These are phyloP conservation scores for Leishmania major DNA, from an alignment of 208 protist species.

Conservation along the genomic window DNA sequence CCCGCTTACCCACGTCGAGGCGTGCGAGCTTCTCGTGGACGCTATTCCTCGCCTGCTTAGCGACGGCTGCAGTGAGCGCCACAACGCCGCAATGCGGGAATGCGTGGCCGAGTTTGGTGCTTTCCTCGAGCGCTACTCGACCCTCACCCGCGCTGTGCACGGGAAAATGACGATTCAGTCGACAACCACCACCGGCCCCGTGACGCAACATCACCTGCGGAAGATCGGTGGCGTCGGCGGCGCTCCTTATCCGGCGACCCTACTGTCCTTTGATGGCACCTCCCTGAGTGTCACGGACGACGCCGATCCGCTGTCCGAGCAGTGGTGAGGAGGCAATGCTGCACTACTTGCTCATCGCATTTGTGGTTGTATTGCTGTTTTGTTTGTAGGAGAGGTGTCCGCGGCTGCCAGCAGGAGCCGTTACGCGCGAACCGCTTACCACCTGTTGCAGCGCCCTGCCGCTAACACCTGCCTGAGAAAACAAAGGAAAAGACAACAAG, in stretches of 20 bases:
- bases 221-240: slow-evolving; percentile 55
- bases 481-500: neutral
- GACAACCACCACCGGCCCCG: slow-evolving; percentile 42
- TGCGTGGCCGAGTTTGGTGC: slow-evolving; percentile 58
- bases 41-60: slow-evolving; percentile 47
- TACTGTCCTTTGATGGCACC: slow-evolving; percentile 63
- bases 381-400: neutral
- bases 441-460: neutral
- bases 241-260: slow-evolving; percentile 61
- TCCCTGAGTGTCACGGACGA: slow-evolving; percentile 60
- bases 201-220: slow-evolving; percentile 76
- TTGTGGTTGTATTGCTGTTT: slow-evolving; percentile 5
- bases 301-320: slow-evolving; percentile 61
- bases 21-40: slow-evolving; percentile 51
- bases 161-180: slow-evolving; percentile 72
- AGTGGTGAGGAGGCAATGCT: slow-evolving; percentile 29
- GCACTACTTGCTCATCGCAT: neutral
- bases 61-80: slow-evolving; percentile 49
- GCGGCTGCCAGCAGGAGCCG: neutral
- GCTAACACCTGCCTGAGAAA: neutral
- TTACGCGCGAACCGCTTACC: neutral
- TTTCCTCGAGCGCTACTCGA: slow-evolving; percentile 76
- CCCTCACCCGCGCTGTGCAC: slow-evolving; percentile 51
- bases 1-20: slow-evolving; percentile 48
- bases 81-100: slow-evolving; percentile 72